phyloP scores from a whole-genome alignment of 306 rosid species.

The Biancaea sappan region DNA sequence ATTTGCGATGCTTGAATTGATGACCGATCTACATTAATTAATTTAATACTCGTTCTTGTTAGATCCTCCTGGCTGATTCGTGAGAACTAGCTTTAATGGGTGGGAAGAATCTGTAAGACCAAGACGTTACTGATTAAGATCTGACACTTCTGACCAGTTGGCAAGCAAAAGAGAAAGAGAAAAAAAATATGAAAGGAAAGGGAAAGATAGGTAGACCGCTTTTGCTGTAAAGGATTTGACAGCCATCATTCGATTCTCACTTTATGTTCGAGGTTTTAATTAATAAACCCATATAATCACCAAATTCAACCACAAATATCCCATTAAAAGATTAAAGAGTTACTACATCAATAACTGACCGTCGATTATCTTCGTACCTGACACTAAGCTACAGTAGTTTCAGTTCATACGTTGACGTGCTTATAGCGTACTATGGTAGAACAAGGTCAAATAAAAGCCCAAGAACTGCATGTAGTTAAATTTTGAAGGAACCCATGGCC shows the following conservation, averaged over 20 bases:
- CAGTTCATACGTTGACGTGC: neutral
- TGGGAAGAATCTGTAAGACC: conserved; percentile 51
- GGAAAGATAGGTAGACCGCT: conserved; percentile 37
- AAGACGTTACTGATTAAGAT: conserved; percentile 55
- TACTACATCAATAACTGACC: conserved; percentile 8
- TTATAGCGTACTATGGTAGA: conserved; percentile 32
- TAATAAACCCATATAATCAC: neutral
- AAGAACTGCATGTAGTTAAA: no score
- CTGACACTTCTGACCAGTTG: conserved; percentile 76
- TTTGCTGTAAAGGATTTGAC: conserved; percentile 70
- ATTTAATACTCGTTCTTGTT: neutral
- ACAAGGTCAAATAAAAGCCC: conserved; percentile 23
- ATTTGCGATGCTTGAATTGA: neutral
- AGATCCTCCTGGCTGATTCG: conserved; percentile 37
- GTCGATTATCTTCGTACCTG: conserved; percentile 28
- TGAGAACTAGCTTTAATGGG: conserved; percentile 40
- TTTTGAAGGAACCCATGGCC: no score
- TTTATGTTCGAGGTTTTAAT: conserved; percentile 34
- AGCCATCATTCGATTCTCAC: conserved; percentile 70
- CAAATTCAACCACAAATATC: conserved; percentile 28
- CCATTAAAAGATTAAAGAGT: conserved; percentile 8
- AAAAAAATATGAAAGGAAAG: conserved; percentile 20
- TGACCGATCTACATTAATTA: neutral
- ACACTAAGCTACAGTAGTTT: conserved; percentile 27
- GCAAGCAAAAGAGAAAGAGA: conserved; percentile 45